Evolutionary conservation across 2,329 filamentous ascomycete genomes (phyloP).

Genomic region (Monilinia fructicola): DNA sequence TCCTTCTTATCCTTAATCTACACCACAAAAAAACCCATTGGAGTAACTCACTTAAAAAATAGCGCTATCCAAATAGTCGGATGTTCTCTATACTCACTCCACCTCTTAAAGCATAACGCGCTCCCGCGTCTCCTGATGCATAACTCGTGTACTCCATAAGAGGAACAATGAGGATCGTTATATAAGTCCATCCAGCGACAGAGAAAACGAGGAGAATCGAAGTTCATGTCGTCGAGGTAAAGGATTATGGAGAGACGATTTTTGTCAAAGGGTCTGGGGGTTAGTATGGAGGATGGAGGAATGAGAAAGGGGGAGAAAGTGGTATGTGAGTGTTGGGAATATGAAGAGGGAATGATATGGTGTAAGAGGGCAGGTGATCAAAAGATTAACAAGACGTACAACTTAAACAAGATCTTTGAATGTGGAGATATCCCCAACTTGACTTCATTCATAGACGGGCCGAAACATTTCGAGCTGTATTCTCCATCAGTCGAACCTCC

Average conservation of each 20-base stretch:
- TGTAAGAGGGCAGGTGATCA: background rate
- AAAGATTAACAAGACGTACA: slow-evolving; percentile 43
- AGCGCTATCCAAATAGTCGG: slow-evolving; percentile 56
- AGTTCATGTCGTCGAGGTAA: slow-evolving; percentile 48
- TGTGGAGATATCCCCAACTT: slow-evolving; percentile 48
- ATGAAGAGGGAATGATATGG: background rate
- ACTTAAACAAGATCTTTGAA: slow-evolving; percentile 54
- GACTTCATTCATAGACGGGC: slow-evolving; percentile 48
- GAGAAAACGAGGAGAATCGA: slow-evolving; percentile 35
- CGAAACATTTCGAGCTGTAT: slow-evolving; percentile 49
- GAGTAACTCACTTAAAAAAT: slow-evolving; percentile 49
- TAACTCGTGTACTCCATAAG: slow-evolving; percentile 55
- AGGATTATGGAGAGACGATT: slow-evolving; percentile 55
- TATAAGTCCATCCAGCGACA: slow-evolving; percentile 39
- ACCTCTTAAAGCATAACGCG: slow-evolving; percentile 52
- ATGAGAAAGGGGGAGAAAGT: background rate
- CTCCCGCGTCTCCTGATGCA: slow-evolving; percentile 51
- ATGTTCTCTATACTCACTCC: slow-evolving; percentile 47
- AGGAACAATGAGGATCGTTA: slow-evolving; percentile 45
- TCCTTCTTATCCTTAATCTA: no score
- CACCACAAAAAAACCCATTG: background rate
- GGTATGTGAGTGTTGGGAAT: no score
- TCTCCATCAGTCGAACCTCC: slow-evolving; percentile 23
- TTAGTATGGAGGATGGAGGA: background rate
- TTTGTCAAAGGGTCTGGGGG: slow-evolving; percentile 53